phyloP scores from a whole-genome alignment of 192 early-diverging fungal species.

The Funneliformis geosporum region DNA sequence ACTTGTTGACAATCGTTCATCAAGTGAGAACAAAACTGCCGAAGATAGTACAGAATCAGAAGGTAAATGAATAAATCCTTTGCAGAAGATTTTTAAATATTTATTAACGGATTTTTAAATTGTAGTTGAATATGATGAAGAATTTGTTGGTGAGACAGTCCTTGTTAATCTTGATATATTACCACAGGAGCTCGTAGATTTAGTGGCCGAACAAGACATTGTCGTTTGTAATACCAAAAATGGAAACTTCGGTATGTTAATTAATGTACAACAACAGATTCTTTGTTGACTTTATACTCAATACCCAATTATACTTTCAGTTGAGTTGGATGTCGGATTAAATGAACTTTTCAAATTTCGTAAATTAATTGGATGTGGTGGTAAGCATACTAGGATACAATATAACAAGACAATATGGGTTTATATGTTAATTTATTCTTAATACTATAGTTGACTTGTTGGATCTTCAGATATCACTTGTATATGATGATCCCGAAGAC shows the following conservation, averaged over 20 bases:
- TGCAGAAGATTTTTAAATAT: background rate
- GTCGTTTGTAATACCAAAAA: background rate
- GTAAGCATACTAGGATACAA: background rate
- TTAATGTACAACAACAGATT: background rate
- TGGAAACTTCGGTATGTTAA: background rate
- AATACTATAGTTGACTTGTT: background rate
- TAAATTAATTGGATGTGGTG: background rate
- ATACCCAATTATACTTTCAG: background rate
- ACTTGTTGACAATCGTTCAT: background rate
- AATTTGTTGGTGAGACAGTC: background rate
- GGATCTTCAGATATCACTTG: background rate
- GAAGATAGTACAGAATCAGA: background rate
- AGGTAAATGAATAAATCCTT: background rate
- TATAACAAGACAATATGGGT: background rate
- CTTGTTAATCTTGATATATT: slow-evolving; percentile 1
- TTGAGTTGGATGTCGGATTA: slow-evolving; percentile 12
- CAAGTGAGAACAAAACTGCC: background rate
- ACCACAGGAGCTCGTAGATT: background rate
- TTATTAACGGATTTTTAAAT: background rate
- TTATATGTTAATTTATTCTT: background rate
- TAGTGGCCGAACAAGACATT: background rate
- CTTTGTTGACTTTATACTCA: background rate
- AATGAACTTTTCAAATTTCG: background rate
- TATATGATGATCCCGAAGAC: background rate
- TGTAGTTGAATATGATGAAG: background rate